Conservation (phyloP, 768 basidiomycete genomes). For the Fomitopsis pulvina region DNA sequence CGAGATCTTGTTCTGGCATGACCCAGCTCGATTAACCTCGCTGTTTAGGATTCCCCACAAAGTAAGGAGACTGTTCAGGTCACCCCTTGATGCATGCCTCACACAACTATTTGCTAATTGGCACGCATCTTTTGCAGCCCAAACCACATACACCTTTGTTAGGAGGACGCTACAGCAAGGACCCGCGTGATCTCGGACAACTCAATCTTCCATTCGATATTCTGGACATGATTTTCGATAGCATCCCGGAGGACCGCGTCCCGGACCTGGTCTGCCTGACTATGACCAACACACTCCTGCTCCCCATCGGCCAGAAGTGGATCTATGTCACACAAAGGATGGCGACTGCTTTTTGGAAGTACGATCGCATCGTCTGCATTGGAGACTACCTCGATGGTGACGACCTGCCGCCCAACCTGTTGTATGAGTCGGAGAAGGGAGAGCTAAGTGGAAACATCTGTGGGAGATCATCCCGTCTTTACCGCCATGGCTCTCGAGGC, state of each 20-base stretch:
- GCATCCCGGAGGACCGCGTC: background rate
- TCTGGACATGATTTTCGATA: background rate
- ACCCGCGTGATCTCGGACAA: background rate
- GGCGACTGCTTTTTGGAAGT: background rate
- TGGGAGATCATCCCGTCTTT: too few species aligned
- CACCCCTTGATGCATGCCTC: background rate
- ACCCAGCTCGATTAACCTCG: background rate
- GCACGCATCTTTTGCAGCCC: background rate
- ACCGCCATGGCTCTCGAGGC: too few species aligned
- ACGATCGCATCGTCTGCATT: background rate
- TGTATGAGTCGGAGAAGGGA: background rate
- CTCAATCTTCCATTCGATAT: background rate
- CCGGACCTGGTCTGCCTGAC: background rate
- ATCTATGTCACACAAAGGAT: background rate
- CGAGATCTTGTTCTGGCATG: background rate
- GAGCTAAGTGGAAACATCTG: background rate
- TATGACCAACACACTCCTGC: background rate
- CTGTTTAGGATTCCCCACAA: background rate
- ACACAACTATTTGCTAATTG: background rate
- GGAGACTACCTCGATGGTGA: background rate
- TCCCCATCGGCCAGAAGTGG: background rate
- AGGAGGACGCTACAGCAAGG: background rate
- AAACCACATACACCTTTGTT: background rate
- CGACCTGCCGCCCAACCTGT: background rate
- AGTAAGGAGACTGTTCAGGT: background rate